Conservation (phyloP, 108 stramenopile species). For the Thalassiosira profunda region DNA sequence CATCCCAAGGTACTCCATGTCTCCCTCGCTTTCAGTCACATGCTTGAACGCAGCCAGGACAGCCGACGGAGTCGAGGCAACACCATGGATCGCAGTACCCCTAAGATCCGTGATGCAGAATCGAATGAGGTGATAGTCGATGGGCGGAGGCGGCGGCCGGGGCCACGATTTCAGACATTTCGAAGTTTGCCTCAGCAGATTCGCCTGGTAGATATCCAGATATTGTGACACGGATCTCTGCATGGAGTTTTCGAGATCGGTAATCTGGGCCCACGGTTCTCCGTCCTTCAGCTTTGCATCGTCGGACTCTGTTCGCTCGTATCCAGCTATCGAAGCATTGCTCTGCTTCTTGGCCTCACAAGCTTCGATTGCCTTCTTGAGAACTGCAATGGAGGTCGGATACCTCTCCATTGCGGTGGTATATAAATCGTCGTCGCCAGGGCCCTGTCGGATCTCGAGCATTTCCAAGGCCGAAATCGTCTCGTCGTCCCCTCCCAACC, state of each 20-base stretch:
- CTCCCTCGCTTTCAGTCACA: neutral
- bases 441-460: neutral
- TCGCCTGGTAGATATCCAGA: neutral
- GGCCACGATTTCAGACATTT: neutral
- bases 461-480: neutral
- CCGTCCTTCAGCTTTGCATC: too few species aligned
- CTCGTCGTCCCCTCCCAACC: neutral
- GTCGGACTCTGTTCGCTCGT: too few species aligned
- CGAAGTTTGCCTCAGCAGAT: neutral
- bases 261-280: neutral
- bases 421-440: neutral
- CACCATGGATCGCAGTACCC: neutral
- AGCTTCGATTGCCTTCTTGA: too few species aligned
- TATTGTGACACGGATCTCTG: neutral
- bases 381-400: too few species aligned
- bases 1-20: neutral
- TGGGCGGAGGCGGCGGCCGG: neutral
- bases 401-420: too few species aligned
- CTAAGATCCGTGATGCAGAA: neutral
- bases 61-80: neutral
- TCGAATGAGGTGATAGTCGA: constrained; percentile 12
- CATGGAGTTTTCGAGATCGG: neutral
- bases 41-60: neutral
- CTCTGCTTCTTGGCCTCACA: too few species aligned
- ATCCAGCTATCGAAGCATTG: neutral